Conservation (phyloP, 192 early-diverging fungal species). For the Mycoemilia scoparia region DNA sequence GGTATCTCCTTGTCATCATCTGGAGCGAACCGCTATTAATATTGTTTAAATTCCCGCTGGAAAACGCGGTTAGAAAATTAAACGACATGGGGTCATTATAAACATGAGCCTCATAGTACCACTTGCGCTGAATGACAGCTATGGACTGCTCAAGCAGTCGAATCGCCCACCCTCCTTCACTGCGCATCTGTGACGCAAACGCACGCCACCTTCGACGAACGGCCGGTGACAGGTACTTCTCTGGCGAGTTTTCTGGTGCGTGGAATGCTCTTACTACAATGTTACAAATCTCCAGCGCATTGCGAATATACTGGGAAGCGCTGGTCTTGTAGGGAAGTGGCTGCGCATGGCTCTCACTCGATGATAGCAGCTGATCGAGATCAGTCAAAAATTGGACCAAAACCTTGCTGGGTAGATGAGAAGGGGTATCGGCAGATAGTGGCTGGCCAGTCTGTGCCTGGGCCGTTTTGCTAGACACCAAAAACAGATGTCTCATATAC, state of each 20-base stretch:
- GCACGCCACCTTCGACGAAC: constrained; percentile 5
- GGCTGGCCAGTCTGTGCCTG: no score
- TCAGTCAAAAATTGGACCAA: no score
- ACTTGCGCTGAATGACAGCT: constrained; percentile 40
- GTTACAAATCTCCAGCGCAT: no score
- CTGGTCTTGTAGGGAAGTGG: no score
- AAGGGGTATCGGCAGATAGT: no score
- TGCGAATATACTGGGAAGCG: no score
- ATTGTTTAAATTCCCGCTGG: background rate
- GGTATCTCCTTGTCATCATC: constrained; percentile 5
- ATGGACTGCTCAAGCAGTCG: constrained; percentile 39
- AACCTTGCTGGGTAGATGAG: no score
- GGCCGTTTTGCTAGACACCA: constrained; percentile 5
- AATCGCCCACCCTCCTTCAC: constrained; percentile 61
- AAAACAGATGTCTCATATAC: constrained; percentile 39
- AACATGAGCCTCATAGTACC: constrained; percentile 37
- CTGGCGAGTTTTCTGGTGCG: no score
- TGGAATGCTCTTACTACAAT: no score
- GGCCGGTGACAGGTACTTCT: no score
- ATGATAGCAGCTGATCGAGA: no score
- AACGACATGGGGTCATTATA: constrained; percentile 4
- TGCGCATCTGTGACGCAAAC: constrained; percentile 20
- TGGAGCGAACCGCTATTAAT: constrained; percentile 2
- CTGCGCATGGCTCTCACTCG: no score
- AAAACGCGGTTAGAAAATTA: constrained; percentile 1